Evolutionary conservation across 2,329 filamentous ascomycete genomes (phyloP).

Genomic region (Cytospora piceae): DNA sequence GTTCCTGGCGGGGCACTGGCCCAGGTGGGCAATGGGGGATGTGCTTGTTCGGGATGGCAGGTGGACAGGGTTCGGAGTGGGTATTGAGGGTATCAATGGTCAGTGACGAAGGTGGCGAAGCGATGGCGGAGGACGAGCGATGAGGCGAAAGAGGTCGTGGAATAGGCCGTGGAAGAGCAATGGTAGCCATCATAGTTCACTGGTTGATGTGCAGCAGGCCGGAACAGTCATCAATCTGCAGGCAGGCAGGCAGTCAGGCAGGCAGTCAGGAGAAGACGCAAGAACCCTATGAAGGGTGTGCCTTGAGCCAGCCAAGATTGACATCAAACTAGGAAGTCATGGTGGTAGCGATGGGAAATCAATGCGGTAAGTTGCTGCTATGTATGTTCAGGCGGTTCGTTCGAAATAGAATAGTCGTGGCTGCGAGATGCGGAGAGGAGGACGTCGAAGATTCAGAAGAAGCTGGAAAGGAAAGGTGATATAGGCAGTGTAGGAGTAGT

Average conservation of each 20-base stretch:
- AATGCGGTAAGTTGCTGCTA: background rate
- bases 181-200: conserved; percentile 52
- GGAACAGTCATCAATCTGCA: background rate
- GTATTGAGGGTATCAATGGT: conserved; percentile 44
- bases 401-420: too few relatives aligned
- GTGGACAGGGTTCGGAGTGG: conserved; percentile 39
- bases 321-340: background rate
- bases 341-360: background rate
- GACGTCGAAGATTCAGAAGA: conserved; percentile 8
- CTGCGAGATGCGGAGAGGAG: too few relatives aligned
- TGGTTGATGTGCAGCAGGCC: background rate
- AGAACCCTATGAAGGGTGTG: background rate
- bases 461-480: conserved; percentile 10
- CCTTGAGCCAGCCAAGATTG: background rate
- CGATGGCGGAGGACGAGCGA: conserved; percentile 39
- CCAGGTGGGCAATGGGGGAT: conserved; percentile 87
- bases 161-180: conserved; percentile 49
- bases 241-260: background rate
- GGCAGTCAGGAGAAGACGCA: background rate
- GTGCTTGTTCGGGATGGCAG: conserved; percentile 81
- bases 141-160: conserved; percentile 36
- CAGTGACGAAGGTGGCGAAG: conserved; percentile 38
- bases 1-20: conserved; percentile 59
- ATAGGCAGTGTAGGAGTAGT: conserved; percentile 1
- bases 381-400: too few relatives aligned